A percentile compares a stretch with the other conserved stretches of the same genome.
Evolutionary conservation across 192 early-diverging fungal genomes (phyloP).

Genomic region (Chytriomyces sp.): DNA sequence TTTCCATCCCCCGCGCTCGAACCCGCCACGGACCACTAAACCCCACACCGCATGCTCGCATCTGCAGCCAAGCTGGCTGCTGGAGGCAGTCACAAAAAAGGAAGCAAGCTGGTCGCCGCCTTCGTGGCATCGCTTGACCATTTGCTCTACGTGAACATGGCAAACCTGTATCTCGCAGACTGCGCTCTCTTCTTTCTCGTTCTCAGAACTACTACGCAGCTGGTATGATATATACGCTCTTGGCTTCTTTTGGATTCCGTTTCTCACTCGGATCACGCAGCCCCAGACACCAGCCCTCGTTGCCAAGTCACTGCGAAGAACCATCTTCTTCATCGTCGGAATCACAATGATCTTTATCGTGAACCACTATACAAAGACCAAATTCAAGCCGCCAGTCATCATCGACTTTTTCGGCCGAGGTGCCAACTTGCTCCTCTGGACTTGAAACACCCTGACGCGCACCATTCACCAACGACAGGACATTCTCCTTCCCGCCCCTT

Average conservation of each 20-base stretch:
- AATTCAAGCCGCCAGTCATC: background rate
- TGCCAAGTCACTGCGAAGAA: constrained; percentile 20
- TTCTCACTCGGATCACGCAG: background rate
- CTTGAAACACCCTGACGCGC: background rate
- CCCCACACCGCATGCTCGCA: no score
- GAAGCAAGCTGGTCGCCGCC: background rate
- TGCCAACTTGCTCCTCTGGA: background rate
- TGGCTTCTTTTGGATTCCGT: background rate
- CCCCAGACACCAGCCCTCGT: constrained; percentile 13
- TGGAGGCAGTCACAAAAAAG: background rate
- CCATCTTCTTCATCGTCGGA: constrained; percentile 23
- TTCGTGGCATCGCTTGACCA: constrained; percentile 32
- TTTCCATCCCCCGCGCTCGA: no score
- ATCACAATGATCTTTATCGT: constrained; percentile 21
- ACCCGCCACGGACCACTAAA: no score
- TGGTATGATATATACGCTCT: constrained; percentile 7
- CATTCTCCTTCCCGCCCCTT: background rate
- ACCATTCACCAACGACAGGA: no score
- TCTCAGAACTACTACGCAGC: constrained; percentile 29
- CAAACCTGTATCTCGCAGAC: constrained; percentile 32
- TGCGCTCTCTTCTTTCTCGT: constrained; percentile 27
- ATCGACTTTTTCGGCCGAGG: constrained; percentile 31
- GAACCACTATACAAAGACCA: background rate
- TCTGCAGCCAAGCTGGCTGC: no score
- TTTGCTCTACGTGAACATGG: constrained; percentile 33